Conservation (phyloP, 495 filamentous ascomycete species). For the Daldinia childiae region DNA sequence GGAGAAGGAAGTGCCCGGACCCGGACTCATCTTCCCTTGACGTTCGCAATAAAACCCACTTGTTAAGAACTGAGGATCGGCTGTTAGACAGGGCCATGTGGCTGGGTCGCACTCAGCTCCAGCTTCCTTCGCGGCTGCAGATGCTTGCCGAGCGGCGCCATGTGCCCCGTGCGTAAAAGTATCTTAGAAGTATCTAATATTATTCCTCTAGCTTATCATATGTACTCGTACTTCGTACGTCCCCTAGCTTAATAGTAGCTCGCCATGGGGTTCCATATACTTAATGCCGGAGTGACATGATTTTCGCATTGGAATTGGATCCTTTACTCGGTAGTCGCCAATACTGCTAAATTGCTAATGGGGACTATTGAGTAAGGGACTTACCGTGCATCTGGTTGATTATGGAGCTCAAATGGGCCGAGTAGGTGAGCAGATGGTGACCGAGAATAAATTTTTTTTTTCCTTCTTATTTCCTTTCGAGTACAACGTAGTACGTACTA, state of each 20-base stretch:
- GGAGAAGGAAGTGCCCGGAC: conserved; percentile 4
- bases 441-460: neutral
- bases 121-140: conserved; percentile 44
- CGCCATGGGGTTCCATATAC: neutral
- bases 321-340: conserved; percentile 21
- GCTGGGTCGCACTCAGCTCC: conserved; percentile 44
- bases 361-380: conserved; percentile 8
- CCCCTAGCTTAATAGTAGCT: neutral
- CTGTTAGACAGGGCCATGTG: conserved; percentile 45
- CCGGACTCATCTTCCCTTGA: conserved; percentile 16
- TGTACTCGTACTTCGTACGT: neutral
- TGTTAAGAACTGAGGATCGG: conserved; percentile 38
- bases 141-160: conserved; percentile 42
- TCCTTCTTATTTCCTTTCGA: neutral
- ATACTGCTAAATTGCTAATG: conserved; percentile 4
- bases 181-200: conserved; percentile 15
- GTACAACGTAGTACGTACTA: conserved; percentile 19
- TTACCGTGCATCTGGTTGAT: conserved; percentile 19
- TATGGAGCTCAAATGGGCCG: conserved; percentile 20
- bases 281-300: conserved; percentile 21
- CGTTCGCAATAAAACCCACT: conserved; percentile 39
- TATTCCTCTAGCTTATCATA: neutral
- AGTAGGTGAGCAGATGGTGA: conserved; percentile 16
- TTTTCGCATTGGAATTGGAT: conserved; percentile 1
- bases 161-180: conserved; percentile 32